Evolutionary conservation across 768 basidiomycete species (phyloP).

Genomic region (Cyclocybe aegerita): DNA sequence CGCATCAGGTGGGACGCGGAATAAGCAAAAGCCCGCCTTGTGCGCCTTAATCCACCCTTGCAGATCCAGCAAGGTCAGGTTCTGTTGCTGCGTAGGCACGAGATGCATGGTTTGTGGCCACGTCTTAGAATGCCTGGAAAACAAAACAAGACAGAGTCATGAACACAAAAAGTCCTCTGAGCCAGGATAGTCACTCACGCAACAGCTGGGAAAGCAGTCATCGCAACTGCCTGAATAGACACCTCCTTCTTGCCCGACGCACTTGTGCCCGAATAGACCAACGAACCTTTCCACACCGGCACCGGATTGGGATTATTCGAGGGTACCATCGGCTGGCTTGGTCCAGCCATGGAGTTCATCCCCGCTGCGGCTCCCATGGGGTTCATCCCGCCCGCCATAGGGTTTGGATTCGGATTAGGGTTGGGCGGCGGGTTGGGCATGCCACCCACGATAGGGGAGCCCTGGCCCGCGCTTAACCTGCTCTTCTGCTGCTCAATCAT

Average conservation of each 20-base stretch:
- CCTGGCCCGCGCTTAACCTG: constrained; percentile 12
- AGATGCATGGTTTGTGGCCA: constrained; percentile 53
- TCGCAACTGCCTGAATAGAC: constrained; percentile 32
- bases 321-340: constrained; percentile 10
- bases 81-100: constrained; percentile 37
- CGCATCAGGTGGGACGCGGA: constrained; percentile 29
- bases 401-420: background rate
- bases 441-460: background rate
- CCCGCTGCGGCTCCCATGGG: no score
- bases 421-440: background rate
- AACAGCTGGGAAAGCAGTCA: constrained; percentile 29
- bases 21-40: constrained; percentile 39
- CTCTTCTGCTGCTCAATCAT: constrained; percentile 42
- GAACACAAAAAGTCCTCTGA: background rate
- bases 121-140: constrained; percentile 43
- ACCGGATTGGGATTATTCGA: constrained; percentile 12
- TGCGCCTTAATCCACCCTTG: constrained; percentile 47
- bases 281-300: constrained; percentile 46
- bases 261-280: constrained; percentile 44
- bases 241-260: constrained; percentile 40
- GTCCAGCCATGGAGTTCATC: background rate
- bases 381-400: no score
- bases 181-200: constrained; percentile 13
- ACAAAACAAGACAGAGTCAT: background rate
- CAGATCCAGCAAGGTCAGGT: constrained; percentile 39